Evolutionary conservation across 1,139 yeast species (phyloP).

Genomic region (Sugiyamaella castrensis): DNA sequence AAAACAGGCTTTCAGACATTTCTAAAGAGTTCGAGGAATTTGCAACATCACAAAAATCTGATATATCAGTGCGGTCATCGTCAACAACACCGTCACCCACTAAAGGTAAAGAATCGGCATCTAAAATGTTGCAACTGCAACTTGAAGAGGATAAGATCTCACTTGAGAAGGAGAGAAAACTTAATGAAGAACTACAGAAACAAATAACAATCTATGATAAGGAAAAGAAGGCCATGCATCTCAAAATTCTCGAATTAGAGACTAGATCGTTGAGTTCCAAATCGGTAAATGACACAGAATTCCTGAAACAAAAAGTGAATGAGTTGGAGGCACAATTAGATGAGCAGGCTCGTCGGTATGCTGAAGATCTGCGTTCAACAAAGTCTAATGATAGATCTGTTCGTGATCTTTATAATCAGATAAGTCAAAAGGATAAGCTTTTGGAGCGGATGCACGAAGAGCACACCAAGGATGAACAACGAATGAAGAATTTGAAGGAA

Average conservation of each 20-base stretch:
- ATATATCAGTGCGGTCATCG: constrained; percentile 23
- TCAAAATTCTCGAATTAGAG: constrained; percentile 36
- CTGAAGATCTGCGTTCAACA: constrained; percentile 36
- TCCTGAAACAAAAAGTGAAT: constrained; percentile 32
- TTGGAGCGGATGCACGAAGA: constrained; percentile 34
- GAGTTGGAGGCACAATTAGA: constrained; percentile 40
- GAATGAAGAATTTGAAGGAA: constrained; percentile 39
- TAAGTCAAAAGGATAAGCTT: constrained; percentile 31
- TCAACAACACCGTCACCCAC: constrained; percentile 20
- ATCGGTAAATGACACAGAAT: constrained; percentile 24
- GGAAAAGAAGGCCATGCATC: constrained; percentile 34
- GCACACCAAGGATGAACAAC: constrained; percentile 35
- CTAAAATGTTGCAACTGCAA: constrained; percentile 21
- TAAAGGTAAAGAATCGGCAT: constrained; percentile 28
- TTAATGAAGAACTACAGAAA: constrained; percentile 29
- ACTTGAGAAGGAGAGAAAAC: constrained; percentile 30
- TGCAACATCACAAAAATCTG: constrained; percentile 22
- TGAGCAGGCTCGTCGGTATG: constrained; percentile 36
- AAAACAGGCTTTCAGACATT: constrained; percentile 34
- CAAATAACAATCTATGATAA: constrained; percentile 29
- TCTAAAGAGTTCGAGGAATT: constrained; percentile 32
- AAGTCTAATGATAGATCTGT: constrained; percentile 34
- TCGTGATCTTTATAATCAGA: constrained; percentile 31
- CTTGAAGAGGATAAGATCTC: constrained; percentile 27
- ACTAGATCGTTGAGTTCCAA: constrained; percentile 31